Evolutionary conservation across 78 protist species (phyloP).

Genomic region (Dictyostelium capitatum): DNA sequence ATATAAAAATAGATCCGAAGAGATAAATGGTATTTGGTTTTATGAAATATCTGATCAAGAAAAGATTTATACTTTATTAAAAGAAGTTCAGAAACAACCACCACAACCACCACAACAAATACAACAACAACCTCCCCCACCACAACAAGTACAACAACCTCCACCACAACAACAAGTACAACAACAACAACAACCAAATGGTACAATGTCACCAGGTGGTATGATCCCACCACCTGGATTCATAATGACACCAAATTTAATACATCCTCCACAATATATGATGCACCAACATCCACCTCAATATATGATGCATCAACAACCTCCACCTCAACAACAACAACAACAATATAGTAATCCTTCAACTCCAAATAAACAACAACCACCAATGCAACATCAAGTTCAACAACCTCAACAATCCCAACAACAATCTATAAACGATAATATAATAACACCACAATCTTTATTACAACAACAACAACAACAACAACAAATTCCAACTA

Average conservation of each 20-base stretch:
- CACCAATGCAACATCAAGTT: background rate
- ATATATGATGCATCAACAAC: slow-evolving; percentile 12
- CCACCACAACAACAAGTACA: slow-evolving; percentile 29
- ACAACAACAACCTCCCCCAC: background rate
- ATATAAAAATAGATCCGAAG: slow-evolving; percentile 29
- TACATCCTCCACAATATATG: slow-evolving; percentile 16
- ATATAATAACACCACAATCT: background rate
- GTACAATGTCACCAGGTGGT: slow-evolving; percentile 2
- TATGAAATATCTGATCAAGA: slow-evolving; percentile 53
- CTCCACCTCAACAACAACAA: background rate
- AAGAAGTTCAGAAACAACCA: slow-evolving; percentile 50
- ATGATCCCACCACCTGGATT: slow-evolving; percentile 49
- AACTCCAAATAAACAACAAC: background rate
- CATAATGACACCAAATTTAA: background rate
- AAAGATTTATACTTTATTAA: slow-evolving; percentile 36
- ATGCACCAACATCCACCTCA: background rate
- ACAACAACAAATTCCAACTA: background rate
- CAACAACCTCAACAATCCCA: background rate
- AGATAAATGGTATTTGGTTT: slow-evolving; percentile 75
- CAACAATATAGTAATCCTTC: slow-evolving; percentile 2
- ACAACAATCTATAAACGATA: background rate
- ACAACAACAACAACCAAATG: background rate
- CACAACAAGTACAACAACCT: background rate
- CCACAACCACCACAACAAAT: slow-evolving; percentile 13
- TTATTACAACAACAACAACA: slow-evolving; percentile 7